Base-by-base conservation (phyloP, 768 basidiomycete genomes). In the Suillus subluteus region DNA sequence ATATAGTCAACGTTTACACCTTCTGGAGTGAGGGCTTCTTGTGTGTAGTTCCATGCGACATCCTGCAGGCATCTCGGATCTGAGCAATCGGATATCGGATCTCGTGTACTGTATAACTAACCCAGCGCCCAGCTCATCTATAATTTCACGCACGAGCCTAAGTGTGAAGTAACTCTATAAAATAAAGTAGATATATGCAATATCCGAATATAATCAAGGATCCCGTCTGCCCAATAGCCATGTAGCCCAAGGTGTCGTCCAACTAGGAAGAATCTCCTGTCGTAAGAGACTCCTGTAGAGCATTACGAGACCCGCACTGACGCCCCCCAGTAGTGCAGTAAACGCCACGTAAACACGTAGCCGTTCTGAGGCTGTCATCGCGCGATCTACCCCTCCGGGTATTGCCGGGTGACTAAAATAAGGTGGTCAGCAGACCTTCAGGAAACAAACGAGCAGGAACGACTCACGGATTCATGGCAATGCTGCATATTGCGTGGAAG, bases 401-500 rank as follows among this genome's bases (percentile, higher is more conserved):
- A 92, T 90, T 41, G 91, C 85, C 44, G 84, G 78, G 69, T 85
- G 78, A 64, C 91, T 91, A 41, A 72, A 69, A 63, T 69, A 67
- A 32, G 43, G 21, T 59, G 15, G 68, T 76, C 63, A 72, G 48
- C 55, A 61, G 55, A 54, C 62, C 7, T 58, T 52, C 63, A 64
- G 54, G 67, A 63, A 63, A 52, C 21, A 62, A 43, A 58, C 38
- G 26, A 44, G 26, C 18, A 58, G 64, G 64, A 30, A 70, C 61
- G 56, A 88, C 91, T 74, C 75, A 96, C 95, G 95, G 95, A 65
- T 90, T 89, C 84, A 95, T 88, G 8, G 93, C 95, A 73, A 94
- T 89, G 66, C 86, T 81, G 74, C 91, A 93, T 71, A 96, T 91
- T 37, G 87, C 89, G 73, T 95, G 90, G 83, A 94, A 96, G 23